Base-by-base conservation (phyloP, 129 eudicot genomes). In the Escallonia rubra region DNA sequence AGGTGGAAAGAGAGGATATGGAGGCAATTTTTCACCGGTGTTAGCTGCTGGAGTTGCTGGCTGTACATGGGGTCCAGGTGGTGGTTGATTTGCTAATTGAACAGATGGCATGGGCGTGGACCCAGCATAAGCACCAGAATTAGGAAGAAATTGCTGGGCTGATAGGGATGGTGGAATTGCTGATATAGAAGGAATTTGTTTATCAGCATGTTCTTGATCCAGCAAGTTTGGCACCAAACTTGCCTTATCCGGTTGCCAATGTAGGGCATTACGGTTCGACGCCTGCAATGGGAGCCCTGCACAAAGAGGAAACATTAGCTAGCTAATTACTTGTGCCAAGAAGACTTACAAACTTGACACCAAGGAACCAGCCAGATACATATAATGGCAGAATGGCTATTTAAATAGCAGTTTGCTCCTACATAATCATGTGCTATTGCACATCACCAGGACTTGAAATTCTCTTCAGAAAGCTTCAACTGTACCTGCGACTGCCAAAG, bases 1-100 rank as follows among this genome's bases (percentile, higher is more conserved):
- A 4, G 99, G 99, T 0, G 99, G 99, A 76, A 94, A 94, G 51
- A 93, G 68, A 47, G 99, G 99, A 71, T 93, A 89, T 46, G 96
- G 93, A 1, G 99, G 91, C 45, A 83, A 74, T 61, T 79, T 93
- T 60, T 86, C 96, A 23, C 72, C 68, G 11, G 58, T 67, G 47
- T 63, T 65, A n/a, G 64, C 59, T 23, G 67, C 63, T 14, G 78
- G 71, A 23, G 34, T 0, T 40, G 83, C 61, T 39, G 91, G 86
- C 16, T 78, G 59, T 41, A 77, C 38, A 66, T 74, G 73, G 16
- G 75, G 81, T 4, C 74, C 67, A n/a, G 70, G 61, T 63, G 63
- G 84, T 68, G 34, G 34, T 23, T 72, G 86, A 74, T 61, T 83
- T 69, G 89, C 68, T 44, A 76, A 80, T 55, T 62, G 91, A 62